phyloP scores from a whole-genome alignment of 2,329 filamentous ascomycete species.

The Aspergillus puulaauensis region DNA sequence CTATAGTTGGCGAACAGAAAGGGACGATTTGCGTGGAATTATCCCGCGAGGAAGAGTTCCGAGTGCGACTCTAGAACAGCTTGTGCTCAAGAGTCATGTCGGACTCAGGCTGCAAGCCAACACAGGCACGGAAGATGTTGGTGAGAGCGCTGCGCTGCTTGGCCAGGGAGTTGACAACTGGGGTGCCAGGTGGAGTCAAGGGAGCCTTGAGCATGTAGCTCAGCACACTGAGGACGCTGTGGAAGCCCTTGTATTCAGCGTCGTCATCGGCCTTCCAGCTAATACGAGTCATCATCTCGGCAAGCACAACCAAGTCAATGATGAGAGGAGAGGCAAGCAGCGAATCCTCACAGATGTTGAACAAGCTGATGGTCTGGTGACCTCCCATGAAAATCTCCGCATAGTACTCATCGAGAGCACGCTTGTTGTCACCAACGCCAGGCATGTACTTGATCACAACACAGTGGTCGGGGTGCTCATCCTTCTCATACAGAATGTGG shows the following conservation, averaged over 20 bases:
- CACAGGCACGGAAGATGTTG: conserved; percentile 98
- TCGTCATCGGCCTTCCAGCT: conserved; percentile 73
- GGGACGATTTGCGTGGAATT: neutral
- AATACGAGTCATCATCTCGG: conserved; percentile 98
- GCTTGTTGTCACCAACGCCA: conserved; percentile 97
- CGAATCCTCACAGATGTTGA: conserved; percentile 99
- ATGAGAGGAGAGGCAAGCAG: conserved; percentile 93
- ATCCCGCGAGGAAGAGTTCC: neutral
- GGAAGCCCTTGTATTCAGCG: conserved; percentile 85
- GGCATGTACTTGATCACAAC: conserved; percentile 99
- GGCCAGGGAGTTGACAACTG: conserved; percentile 89
- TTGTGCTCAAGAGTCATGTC: conserved; percentile 99
- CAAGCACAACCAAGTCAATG: conserved; percentile 88
- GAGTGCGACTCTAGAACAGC: conserved; percentile 64
- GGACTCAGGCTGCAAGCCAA: conserved; percentile 93
- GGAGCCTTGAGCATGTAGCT: conserved; percentile 99
- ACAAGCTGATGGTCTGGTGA: conserved; percentile 96
- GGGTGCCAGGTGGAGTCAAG: conserved; percentile 88
- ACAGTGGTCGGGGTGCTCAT: conserved; percentile 95
- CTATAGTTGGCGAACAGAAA: conserved; percentile 23
- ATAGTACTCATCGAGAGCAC: conserved; percentile 97
- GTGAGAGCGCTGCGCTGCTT: conserved; percentile 94
- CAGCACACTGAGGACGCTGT: conserved; percentile 92
- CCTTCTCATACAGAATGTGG: conserved; percentile 80
- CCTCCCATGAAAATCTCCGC: conserved; percentile 99